Base-by-base conservation (phyloP, 768 basidiomycete genomes). In the Mycena polygramma region DNA sequence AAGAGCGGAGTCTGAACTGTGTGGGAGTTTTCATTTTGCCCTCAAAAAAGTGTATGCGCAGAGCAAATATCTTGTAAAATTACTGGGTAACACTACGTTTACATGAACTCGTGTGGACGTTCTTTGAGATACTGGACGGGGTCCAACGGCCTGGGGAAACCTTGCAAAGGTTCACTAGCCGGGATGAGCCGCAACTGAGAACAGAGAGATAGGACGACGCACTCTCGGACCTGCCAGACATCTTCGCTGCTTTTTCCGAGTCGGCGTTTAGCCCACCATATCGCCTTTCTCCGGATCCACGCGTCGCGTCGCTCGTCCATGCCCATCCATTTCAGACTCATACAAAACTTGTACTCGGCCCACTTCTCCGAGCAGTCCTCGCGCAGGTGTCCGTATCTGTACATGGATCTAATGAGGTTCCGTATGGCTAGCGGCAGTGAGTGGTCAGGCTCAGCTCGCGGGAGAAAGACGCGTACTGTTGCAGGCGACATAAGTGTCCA, bases 271-370 rank as follows among this genome's bases (percentile, higher is more conserved):
- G 97, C 95, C 97, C 96, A 98, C 96, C 96, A 97, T 78, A 97
- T 95, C 2, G 97, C 97, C 63, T 94, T 85, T 20, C 93, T 86
- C 57, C 84, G 86, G 66, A 99, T 90, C 97, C 96, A 99, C 5
- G 89, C 89, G 59, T 94, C 90, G 37, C 93, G 86, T 77, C 90
- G 89, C 75, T 91, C 88, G 65, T 96, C 95, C 19, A 91, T 90
- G 61, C 92, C 87, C 80, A 94, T 83, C 15, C 88, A 85, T 80
- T 96, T 97, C 70, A 93, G 82, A 69, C 90, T 92, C 84, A 97
- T 83, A 81, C 97, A 99, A 80, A 94, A 97, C 81, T 98, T 98
- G 87, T 97, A 97, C 75, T 97, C 96, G 67, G 95, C 91, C 77
- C 91, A 86, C 78, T 97, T 96, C 53, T 86, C 84, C 0, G 83